These are phyloP conservation scores for Suillus paluster DNA, from an alignment of 768 basidiomycete genomes.

Conservation along the genomic window DNA sequence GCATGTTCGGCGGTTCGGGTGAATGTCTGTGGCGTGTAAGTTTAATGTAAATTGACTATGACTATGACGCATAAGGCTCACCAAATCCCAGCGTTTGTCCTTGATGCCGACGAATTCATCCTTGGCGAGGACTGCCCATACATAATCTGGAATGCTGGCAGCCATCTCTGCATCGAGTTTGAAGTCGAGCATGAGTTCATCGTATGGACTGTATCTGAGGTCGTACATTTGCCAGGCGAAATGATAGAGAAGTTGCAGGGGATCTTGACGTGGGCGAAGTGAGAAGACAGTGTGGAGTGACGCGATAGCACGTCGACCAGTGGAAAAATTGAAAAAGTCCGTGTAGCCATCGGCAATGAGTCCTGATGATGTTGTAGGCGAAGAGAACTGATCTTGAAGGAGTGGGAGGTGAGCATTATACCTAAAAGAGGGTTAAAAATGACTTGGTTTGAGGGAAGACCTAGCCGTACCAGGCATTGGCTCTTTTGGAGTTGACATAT, in stretches of 20 bases:
- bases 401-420: constrained; percentile 59
- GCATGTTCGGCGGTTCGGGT: constrained; percentile 75
- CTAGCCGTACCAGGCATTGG: constrained; percentile 64
- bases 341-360: constrained; percentile 70
- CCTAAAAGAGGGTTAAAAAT: constrained; percentile 44
- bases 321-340: constrained; percentile 86
- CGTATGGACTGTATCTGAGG: constrained; percentile 69
- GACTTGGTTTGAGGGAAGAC: constrained; percentile 13
- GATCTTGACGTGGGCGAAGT: constrained; percentile 84
- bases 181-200: constrained; percentile 81
- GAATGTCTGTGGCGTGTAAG: constrained; percentile 62
- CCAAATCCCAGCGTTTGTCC: constrained; percentile 84
- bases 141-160: constrained; percentile 62
- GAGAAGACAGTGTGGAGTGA: constrained; percentile 82
- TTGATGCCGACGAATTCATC: constrained; percentile 73
- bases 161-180: constrained; percentile 52
- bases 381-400: constrained; percentile 76
- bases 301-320: constrained; percentile 76
- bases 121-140: constrained; percentile 86
- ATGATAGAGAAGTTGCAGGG: constrained; percentile 68
- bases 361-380: constrained; percentile 54
- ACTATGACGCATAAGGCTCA: constrained; percentile 43
- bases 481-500: constrained; percentile 58
- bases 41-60: constrained; percentile 10
- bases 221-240: constrained; percentile 68